These are phyloP conservation scores for Trypanosoma conorhini DNA, from an alignment of 208 protist genomes.

Conservation along the genomic window DNA sequence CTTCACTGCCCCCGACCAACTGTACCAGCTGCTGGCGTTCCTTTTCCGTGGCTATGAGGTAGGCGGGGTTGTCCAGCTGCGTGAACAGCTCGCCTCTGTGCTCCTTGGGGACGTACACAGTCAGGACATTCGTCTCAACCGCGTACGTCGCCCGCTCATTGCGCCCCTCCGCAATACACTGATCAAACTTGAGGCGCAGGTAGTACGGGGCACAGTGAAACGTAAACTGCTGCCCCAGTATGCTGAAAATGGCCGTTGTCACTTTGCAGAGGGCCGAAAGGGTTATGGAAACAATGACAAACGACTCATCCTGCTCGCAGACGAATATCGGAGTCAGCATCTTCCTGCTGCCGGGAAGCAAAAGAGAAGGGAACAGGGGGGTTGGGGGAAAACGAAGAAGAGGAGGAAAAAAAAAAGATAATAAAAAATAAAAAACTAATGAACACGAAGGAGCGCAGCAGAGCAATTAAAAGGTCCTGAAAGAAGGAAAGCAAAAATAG, in stretches of 20 bases:
- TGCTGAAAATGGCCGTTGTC: slow-evolving; percentile 76
- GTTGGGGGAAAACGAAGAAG: slow-evolving; percentile 7
- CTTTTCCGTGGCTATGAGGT: slow-evolving; percentile 82
- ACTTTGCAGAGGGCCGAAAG: slow-evolving; percentile 84
- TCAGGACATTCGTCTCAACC: slow-evolving; percentile 66
- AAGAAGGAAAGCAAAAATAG: no score
- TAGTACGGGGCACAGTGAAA: slow-evolving; percentile 92
- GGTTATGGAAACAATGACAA: slow-evolving; percentile 73
- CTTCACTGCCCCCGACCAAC: slow-evolving; percentile 27
- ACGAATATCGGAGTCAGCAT: slow-evolving; percentile 90
- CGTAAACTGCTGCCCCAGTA: slow-evolving; percentile 79
- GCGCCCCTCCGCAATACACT: slow-evolving; percentile 69
- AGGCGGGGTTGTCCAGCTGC: slow-evolving; percentile 84
- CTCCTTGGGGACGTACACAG: slow-evolving; percentile 87
- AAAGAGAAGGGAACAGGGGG: slow-evolving; percentile 18
- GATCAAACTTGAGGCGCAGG: slow-evolving; percentile 84
- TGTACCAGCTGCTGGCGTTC: slow-evolving; percentile 58
- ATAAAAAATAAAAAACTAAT: background rate
- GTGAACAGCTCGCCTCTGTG: slow-evolving; percentile 62
- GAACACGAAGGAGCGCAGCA: no score
- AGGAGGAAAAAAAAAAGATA: slow-evolving; percentile 9
- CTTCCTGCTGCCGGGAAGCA: background rate
- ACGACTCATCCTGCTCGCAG: slow-evolving; percentile 79
- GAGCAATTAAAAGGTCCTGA: no score
- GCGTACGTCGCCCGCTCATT: slow-evolving; percentile 81